phyloP scores from a whole-genome alignment of 192 early-diverging fungal genomes.

The Podila verticillata region DNA sequence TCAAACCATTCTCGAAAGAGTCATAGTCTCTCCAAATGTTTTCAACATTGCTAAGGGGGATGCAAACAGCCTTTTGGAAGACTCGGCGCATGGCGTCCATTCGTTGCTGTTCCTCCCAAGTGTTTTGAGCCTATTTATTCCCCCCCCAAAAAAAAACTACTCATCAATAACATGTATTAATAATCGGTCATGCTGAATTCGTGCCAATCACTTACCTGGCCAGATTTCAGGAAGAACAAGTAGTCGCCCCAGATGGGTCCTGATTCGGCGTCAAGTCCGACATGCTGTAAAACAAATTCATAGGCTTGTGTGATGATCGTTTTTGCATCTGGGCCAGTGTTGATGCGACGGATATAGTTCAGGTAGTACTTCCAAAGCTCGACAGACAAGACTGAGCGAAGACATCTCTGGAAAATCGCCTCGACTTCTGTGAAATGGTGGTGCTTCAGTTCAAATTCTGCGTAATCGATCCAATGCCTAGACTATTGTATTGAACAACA shows the following conservation, averaged over 20 bases:
- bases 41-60: slow-evolving; percentile 89
- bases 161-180: slow-evolving; percentile 35
- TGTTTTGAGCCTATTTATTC: slow-evolving; percentile 62
- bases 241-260: slow-evolving; percentile 92
- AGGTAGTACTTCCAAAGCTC: slow-evolving; percentile 92
- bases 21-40: slow-evolving; percentile 97
- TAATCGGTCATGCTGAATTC: neutral
- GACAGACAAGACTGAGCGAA: slow-evolving; percentile 83
- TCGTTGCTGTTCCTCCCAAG: slow-evolving; percentile 92
- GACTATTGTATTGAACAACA: slow-evolving; percentile 50
- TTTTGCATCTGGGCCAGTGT: slow-evolving; percentile 73
- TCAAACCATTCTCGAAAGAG: slow-evolving; percentile 86
- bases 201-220: slow-evolving; percentile 62
- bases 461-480: slow-evolving; percentile 80
- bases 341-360: slow-evolving; percentile 82
- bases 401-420: slow-evolving; percentile 83
- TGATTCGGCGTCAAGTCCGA: slow-evolving; percentile 90
- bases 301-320: slow-evolving; percentile 81
- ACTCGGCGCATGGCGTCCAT: slow-evolving; percentile 84
- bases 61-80: slow-evolving; percentile 87
- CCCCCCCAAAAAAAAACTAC: slow-evolving; percentile 11
- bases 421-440: slow-evolving; percentile 81
- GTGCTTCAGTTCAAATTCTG: slow-evolving; percentile 84
- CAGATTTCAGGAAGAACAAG: slow-evolving; percentile 79
- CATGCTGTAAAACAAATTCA: slow-evolving; percentile 88